Evolutionary conservation across 257 asterid species (phyloP), one percentile per base, ranked within the genome.

Genomic region (Solanum bulbocastanum): DNA sequence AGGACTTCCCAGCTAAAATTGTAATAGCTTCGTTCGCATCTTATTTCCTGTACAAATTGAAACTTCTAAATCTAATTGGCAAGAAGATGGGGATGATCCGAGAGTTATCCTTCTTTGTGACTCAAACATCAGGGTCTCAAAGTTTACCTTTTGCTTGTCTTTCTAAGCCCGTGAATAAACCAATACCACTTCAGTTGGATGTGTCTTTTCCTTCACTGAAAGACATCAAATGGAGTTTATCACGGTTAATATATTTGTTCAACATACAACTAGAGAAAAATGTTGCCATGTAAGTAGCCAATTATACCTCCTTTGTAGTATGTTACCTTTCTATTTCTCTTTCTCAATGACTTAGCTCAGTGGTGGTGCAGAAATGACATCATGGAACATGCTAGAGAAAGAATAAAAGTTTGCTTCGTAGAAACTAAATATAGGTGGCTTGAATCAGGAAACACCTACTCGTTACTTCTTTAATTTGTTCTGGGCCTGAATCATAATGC

Each of bases 211-310:
- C 98, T 91, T 91, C 98, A 72, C 65, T 96, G 82, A 91, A 91
- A 90, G 99, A 95, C 85, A 91, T 97, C 92, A 90, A 90, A 90
- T 95, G 98, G 99, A 92, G 84, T 92, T 82, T 95, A 13, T 92
- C 98, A 86, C 94, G 99, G 89, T 88, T 96, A 71, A 90, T 94
- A 84, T 97, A 97, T 93, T 89, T 97, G 88, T 96, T 97, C 95
- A 95, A 97, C 94, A 92, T 94, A 36, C 99, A 94, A 89, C 94
- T 97, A 14, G 99, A 97, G 93, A 94, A 93, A 93, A 97, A 96
- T 87, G 96, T 97, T 87, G 95, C 98, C 91, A 94, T 92, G 99
- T 97, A 93, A 96, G 99, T 88, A 81, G 89, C 86, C 86, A 82
- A 49, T 82, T 82, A 33, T 82, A 49, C 44, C 12, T 82, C 22